Percentiles rank a stretch among this genome's conserved stretches.
Conservation (phyloP, 108 stramenopile species). For the Skeletonema grethae region DNA sequence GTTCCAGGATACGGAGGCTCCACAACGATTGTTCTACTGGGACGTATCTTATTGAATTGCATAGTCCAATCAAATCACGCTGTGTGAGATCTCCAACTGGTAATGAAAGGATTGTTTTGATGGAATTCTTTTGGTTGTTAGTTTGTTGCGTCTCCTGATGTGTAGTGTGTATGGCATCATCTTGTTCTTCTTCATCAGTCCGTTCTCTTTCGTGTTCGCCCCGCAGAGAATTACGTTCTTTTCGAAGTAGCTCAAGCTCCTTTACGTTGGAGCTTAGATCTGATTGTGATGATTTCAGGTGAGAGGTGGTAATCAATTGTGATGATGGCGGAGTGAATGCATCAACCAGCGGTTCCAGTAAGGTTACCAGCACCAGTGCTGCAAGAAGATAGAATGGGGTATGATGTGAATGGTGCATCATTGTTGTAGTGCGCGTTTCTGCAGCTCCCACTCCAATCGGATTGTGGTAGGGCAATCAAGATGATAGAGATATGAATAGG, state of each 20-base stretch:
- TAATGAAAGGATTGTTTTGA: background rate
- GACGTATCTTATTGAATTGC: slow-evolving; percentile 1
- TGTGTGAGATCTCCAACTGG: slow-evolving; percentile 1
- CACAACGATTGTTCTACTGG: background rate
- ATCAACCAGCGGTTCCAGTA: background rate
- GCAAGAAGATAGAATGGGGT: background rate
- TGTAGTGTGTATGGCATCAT: background rate
- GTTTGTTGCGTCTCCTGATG: background rate
- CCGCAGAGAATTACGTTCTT: background rate
- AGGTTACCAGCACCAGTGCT: background rate
- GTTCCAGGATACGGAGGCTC: background rate
- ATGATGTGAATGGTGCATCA: background rate
- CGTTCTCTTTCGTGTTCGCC: background rate
- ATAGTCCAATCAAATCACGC: background rate
- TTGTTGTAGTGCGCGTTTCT: too few relatives aligned
- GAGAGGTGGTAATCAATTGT: background rate
- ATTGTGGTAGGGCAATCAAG: too few relatives aligned
- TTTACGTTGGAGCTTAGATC: background rate
- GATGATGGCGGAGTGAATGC: background rate
- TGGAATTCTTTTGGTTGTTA: background rate
- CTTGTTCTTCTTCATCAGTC: background rate
- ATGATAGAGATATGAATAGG: too few relatives aligned
- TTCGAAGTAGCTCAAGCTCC: background rate
- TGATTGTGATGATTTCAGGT: background rate
- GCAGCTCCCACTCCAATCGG: too few relatives aligned